phyloP scores from a whole-genome alignment of 1,139 yeast species.

The Lodderomyces margitis region DNA sequence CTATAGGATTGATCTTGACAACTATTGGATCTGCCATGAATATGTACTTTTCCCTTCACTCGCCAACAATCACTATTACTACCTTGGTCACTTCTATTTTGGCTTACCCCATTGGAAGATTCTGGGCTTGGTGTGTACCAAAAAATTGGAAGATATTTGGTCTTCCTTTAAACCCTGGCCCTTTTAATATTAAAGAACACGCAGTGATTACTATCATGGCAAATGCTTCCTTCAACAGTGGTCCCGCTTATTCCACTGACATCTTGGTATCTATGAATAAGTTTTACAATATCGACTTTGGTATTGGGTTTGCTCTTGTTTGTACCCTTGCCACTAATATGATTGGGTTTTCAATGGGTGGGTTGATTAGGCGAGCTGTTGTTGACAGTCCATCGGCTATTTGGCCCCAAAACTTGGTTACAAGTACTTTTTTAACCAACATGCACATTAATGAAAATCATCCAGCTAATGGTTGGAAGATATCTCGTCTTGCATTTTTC shows the following conservation, averaged over 20 bases:
- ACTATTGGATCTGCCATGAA: conserved; percentile 63
- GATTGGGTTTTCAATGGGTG: conserved; percentile 66
- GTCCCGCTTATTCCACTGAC: conserved; percentile 63
- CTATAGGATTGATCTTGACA: conserved; percentile 49
- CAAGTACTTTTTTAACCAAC: conserved; percentile 50
- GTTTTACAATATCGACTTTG: conserved; percentile 45
- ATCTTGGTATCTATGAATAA: conserved; percentile 54
- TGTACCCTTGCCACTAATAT: conserved; percentile 57
- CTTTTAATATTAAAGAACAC: conserved; percentile 66
- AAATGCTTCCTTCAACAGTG: conserved; percentile 46
- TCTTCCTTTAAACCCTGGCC: conserved; percentile 54
- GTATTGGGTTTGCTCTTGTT: conserved; percentile 42
- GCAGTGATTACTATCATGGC: conserved; percentile 61
- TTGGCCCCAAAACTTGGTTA: conserved; percentile 62
- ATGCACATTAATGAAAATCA: conserved; percentile 62
- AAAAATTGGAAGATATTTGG: conserved; percentile 38
- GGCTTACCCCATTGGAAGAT: conserved; percentile 61
- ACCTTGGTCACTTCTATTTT: conserved; percentile 57
- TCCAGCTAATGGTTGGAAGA: conserved; percentile 44
- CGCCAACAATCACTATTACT: conserved; percentile 53
- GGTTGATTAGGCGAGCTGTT: conserved; percentile 52
- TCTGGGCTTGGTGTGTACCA: conserved; percentile 52
- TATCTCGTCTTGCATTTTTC: conserved; percentile 37
- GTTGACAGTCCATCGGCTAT: conserved; percentile 63
- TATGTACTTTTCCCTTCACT: conserved; percentile 57